Evolutionary conservation across 2,329 filamentous ascomycete genomes (phyloP).

Genomic region (Colletotrichum sp.): DNA sequence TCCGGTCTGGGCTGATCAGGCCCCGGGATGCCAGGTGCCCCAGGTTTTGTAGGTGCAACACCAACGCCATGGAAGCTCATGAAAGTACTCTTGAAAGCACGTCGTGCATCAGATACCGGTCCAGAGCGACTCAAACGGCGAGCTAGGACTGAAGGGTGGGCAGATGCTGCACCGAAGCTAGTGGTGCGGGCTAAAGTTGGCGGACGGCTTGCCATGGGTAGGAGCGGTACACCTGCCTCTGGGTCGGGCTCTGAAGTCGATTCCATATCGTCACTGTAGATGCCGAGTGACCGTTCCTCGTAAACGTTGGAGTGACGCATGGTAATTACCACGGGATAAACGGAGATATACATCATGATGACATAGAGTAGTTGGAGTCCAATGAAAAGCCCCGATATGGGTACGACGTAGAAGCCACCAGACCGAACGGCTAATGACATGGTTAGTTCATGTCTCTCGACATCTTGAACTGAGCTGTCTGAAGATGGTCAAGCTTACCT

Average conservation of each 20-base stretch:
- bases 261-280: constrained; percentile 48
- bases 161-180: not conserved
- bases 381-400: constrained; percentile 60
- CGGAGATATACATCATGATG: constrained; percentile 71
- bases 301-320: constrained; percentile 77
- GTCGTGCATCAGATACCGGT: not conserved
- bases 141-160: not conserved
- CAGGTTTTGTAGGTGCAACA: not conserved
- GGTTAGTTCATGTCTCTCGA: not conserved
- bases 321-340: constrained; percentile 66
- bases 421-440: constrained; percentile 58
- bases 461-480: no score
- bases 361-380: constrained; percentile 66
- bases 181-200: not conserved
- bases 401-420: constrained; percentile 71
- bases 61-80: not conserved
- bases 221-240: not conserved
- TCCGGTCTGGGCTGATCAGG: not conserved
- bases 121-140: not conserved
- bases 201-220: not conserved
- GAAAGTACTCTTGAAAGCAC: not conserved
- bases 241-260: not conserved
- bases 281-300: constrained; percentile 70
- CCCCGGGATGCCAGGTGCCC: not conserved
- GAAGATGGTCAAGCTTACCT: constrained; percentile 36